These are phyloP conservation scores for Mitragyna speciosa DNA, from an alignment of 257 asterid species.

Conservation along the genomic window DNA sequence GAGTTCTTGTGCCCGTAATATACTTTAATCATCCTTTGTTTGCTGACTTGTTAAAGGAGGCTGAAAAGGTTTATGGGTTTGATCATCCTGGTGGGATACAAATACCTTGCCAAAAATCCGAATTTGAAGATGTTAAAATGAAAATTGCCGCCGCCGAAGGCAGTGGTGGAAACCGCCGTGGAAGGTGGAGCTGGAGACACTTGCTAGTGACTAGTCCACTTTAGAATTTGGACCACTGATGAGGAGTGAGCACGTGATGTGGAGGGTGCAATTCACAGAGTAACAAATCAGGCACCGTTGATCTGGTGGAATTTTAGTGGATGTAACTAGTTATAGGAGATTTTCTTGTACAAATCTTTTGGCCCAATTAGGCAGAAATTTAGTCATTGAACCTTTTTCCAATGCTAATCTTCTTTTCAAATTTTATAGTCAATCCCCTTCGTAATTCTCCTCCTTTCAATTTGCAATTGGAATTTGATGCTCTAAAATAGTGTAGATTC, in stretches of 20 bases:
- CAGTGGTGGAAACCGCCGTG: slow-evolving; percentile 29
- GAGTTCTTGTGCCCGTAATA: slow-evolving; percentile 66
- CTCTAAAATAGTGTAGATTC: too few relatives aligned
- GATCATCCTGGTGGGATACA: slow-evolving; percentile 65
- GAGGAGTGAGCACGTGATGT: not conserved
- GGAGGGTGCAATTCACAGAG: not conserved
- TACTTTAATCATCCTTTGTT: slow-evolving; percentile 67
- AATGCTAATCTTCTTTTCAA: not conserved
- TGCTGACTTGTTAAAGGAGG: slow-evolving; percentile 47
- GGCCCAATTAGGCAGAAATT: not conserved
- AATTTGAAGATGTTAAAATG: slow-evolving; percentile 52
- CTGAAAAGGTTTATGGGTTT: slow-evolving; percentile 61
- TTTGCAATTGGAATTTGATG: not conserved
- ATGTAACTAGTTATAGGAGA: not conserved
- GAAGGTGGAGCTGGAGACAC: slow-evolving; percentile 31
- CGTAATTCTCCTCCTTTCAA: not conserved
- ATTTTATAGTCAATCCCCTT: not conserved
- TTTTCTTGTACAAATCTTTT: slow-evolving; percentile 2
- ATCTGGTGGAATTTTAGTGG: not conserved
- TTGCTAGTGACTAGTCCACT: slow-evolving; percentile 7
- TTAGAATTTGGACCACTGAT: slow-evolving; percentile 15
- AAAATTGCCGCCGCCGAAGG: slow-evolving; percentile 46
- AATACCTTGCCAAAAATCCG: slow-evolving; percentile 62
- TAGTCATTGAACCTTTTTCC: not conserved
- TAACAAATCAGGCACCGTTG: not conserved